These are phyloP conservation scores for Leccinum pellstonianum DNA, from an alignment of 768 basidiomycete species.

Conservation along the genomic window DNA sequence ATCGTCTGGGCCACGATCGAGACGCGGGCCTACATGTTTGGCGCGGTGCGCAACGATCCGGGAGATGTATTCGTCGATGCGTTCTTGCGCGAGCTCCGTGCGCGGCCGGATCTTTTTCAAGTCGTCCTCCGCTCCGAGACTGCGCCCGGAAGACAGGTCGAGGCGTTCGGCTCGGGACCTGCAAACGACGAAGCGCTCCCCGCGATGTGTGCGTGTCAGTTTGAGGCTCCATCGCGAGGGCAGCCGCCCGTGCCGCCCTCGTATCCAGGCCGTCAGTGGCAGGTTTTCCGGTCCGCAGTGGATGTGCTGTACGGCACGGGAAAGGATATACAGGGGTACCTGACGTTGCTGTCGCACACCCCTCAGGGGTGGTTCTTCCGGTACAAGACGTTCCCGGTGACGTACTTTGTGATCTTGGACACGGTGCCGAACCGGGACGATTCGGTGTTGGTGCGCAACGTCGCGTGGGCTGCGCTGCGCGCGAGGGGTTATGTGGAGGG, in stretches of 20 bases:
- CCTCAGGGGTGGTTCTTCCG: slow-evolving; percentile 25
- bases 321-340: slow-evolving; percentile 7
- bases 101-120: slow-evolving; percentile 32
- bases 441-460: slow-evolving; percentile 4
- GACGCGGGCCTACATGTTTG: slow-evolving; percentile 29
- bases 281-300: slow-evolving; percentile 9
- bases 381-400: slow-evolving; percentile 33
- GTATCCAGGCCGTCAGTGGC: slow-evolving; percentile 11
- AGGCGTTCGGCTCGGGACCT: slow-evolving; percentile 26
- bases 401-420: slow-evolving; percentile 31
- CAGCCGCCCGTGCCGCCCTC: background rate
- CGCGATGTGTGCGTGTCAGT: slow-evolving; percentile 11
- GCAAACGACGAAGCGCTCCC: slow-evolving; percentile 8
- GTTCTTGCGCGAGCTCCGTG: slow-evolving; percentile 31
- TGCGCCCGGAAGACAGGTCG: slow-evolving; percentile 21
- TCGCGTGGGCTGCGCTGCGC: slow-evolving; percentile 25
- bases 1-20: slow-evolving; percentile 28
- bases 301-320: slow-evolving; percentile 25
- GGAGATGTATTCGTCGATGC: slow-evolving; percentile 23
- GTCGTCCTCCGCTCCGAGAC: slow-evolving; percentile 32
- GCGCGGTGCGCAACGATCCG: slow-evolving; percentile 31
- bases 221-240: slow-evolving; percentile 24
- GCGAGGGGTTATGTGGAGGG: slow-evolving; percentile 29
- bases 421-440: slow-evolving; percentile 4
- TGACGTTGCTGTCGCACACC: background rate